phyloP scores from a whole-genome alignment of 345 rosid genomes.

The Excoecaria cochinchinensis region DNA sequence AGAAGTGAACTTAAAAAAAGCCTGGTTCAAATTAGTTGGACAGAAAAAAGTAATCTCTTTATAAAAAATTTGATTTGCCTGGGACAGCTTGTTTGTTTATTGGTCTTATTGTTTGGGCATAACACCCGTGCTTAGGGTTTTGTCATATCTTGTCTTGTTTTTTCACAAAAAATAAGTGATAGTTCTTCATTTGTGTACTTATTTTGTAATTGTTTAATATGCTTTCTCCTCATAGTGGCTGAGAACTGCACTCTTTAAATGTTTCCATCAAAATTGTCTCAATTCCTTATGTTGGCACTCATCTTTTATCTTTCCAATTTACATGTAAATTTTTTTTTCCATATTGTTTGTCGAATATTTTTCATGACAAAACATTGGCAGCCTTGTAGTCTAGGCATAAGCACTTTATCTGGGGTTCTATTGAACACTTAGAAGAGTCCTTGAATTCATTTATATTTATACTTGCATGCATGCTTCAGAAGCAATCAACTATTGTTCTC shows the following conservation, averaged over 20 bases:
- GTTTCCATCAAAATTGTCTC: background rate
- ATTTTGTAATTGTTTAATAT: background rate
- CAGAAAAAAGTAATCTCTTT: background rate
- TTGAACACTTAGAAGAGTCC: background rate
- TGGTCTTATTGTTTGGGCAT: background rate
- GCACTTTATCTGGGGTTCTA: background rate
- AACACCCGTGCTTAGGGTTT: background rate
- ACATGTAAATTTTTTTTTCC: background rate
- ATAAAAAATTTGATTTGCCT: background rate
- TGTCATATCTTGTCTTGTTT: conserved; percentile 4
- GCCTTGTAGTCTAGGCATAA: background rate
- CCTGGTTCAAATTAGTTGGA: background rate
- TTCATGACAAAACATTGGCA: background rate
- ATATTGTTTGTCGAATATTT: background rate
- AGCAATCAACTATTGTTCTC: background rate
- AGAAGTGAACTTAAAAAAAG: background rate
- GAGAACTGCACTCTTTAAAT: background rate
- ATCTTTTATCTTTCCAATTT: background rate
- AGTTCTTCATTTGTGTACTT: background rate
- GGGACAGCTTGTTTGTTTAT: background rate
- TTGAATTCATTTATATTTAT: background rate
- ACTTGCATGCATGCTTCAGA: background rate
- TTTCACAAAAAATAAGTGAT: background rate
- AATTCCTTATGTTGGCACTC: background rate
- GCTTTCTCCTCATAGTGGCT: background rate